Evolutionary conservation across 2,329 filamentous ascomycete species (phyloP), one percentile per base, ranked within the genome.

Genomic region (Exophiala lecanii-corni): DNA sequence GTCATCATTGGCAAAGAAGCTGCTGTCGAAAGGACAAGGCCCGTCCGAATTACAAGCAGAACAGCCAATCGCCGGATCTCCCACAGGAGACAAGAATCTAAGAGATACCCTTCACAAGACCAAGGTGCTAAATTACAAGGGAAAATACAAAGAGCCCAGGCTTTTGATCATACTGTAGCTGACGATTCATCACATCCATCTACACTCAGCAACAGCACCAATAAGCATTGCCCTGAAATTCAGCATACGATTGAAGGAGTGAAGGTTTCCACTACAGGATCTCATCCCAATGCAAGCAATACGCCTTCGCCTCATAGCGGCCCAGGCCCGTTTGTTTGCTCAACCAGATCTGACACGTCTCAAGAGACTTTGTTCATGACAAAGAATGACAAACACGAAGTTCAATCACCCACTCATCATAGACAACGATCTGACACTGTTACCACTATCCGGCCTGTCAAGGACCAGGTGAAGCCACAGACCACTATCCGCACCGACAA

Each of bases 381-480:
- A 4, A 9, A 28, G 39, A 15, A n/a, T 10, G 20, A 12, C 18
- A 5, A 9, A 7, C 19, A 20, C 9, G 21, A 16, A 9, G n/a
- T 12, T 9, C 26, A n/a, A 4, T 7, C 39, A 9, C 12, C 17
- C 10, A n/a, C 15, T 13, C 10, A 4, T n/a, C 17, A 28, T 7
- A 26, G 33, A 28, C 12, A 36, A 20, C 39, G 42, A 31, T 41
- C 42, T 15, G 28, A 23, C 17, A 45, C 42, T 15, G 42, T 39
- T 6, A 23, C 13, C 20, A 31, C 36, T 35, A 37, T 45, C 9
- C 28, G 30, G 5, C 30, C 30, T 13, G 30, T 12, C n/a, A n/a
- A n/a, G n/a, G n/a, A n/a, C n/a, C n/a, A n/a, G n/a, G n/a, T n/a
- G n/a, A n/a, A n/a, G n/a, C n/a, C n/a, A n/a, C n/a, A n/a, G n/a